Percentiles rank a stretch among this genome's conserved stretches.
Conservation (phyloP, 2,329 filamentous ascomycete species). For the Canariomyces notabilis region DNA sequence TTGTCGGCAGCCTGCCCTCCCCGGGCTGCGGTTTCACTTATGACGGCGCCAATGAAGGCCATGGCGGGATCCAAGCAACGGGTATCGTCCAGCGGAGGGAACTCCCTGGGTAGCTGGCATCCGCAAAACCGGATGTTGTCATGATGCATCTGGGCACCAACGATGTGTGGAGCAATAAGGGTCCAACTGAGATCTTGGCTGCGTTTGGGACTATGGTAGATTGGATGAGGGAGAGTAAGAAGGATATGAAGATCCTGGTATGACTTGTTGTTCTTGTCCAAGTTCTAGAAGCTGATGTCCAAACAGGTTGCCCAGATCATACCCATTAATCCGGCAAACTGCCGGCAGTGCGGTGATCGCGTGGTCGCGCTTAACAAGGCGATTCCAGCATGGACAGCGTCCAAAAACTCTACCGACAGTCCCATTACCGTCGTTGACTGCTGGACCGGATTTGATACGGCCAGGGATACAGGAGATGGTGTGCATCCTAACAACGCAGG, state of each 20-base stretch:
- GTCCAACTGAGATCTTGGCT: constrained; percentile 30
- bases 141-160: constrained; percentile 42
- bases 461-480: constrained; percentile 29
- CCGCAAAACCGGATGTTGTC: constrained; percentile 38
- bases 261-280: too few species aligned
- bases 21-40: constrained; percentile 35
- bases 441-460: constrained; percentile 31
- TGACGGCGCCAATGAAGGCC: constrained; percentile 42
- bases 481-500: constrained; percentile 32
- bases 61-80: constrained; percentile 37
- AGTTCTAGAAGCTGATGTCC: too few species aligned
- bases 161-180: constrained; percentile 36
- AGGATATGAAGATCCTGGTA: constrained; percentile 35
- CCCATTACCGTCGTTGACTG: constrained; percentile 33
- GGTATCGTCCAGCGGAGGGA: constrained; percentile 35
- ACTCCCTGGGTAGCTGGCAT: constrained; percentile 35
- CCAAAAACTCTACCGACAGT: constrained; percentile 24
- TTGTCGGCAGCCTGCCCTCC: constrained; percentile 32
- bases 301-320: constrained; percentile 32
- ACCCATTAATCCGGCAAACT: constrained; percentile 29
- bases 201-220: constrained; percentile 36
- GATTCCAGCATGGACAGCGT: constrained; percentile 29
- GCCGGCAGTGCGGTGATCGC: constrained; percentile 24
- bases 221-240: constrained; percentile 39
- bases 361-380: constrained; percentile 28